A percentile compares a stretch with the other conserved stretches of the same genome.
Conservation (phyloP, 495 filamentous ascomycete species). For the Peziza echinospora region DNA sequence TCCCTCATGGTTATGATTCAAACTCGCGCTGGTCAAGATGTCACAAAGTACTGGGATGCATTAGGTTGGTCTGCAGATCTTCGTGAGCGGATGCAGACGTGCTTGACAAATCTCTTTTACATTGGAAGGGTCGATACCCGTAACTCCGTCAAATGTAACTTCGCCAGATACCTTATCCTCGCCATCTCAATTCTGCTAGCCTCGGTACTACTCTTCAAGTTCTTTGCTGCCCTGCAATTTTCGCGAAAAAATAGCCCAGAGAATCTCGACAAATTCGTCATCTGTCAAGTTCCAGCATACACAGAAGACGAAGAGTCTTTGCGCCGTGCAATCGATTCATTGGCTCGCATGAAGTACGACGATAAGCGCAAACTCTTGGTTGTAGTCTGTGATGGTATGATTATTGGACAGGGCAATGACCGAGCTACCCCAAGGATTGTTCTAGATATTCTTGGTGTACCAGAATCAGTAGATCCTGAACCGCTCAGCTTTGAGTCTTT, state of each 20-base stretch:
- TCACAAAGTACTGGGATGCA: conserved; percentile 62
- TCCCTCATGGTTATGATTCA: conserved; percentile 58
- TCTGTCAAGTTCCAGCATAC: conserved; percentile 92
- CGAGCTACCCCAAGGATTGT: conserved; percentile 88
- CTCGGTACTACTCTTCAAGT: conserved; percentile 78
- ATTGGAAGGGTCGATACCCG: conserved; percentile 81
- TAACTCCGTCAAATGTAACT: conserved; percentile 65
- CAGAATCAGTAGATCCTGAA: conserved; percentile 85
- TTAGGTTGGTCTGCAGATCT: conserved; percentile 32
- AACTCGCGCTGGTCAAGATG: conserved; percentile 49
- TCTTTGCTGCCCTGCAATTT: conserved; percentile 89
- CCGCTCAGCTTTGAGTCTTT: conserved; percentile 92
- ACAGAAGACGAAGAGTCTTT: conserved; percentile 97
- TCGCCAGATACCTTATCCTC: conserved; percentile 78
- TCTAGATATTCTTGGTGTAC: conserved; percentile 86
- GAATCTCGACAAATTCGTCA: conserved; percentile 94
- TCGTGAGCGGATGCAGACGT: conserved; percentile 51
- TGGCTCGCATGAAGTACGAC: conserved; percentile 88
- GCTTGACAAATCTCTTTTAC: conserved; percentile 89
- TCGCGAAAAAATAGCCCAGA: conserved; percentile 75
- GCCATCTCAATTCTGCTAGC: conserved; percentile 69
- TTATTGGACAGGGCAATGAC: conserved; percentile 96
- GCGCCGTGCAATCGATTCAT: conserved; percentile 88
- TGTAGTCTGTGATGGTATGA: conserved; percentile 96
- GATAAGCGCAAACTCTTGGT: conserved; percentile 94